phyloP scores from a whole-genome alignment of 306 rosid genomes.

The Gastrolobium bilobum region DNA sequence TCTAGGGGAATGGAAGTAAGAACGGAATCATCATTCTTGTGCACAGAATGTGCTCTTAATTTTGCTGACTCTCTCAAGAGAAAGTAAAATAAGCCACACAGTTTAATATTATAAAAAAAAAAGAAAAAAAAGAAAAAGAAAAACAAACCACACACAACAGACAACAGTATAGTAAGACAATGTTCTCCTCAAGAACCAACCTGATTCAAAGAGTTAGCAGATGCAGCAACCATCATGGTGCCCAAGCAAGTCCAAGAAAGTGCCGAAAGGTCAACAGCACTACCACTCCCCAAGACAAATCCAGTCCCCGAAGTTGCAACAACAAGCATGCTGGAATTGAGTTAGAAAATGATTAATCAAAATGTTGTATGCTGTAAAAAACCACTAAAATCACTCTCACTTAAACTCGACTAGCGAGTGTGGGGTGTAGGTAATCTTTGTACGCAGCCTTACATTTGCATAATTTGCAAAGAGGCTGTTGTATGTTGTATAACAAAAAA shows the following conservation, averaged over 20 bases:
- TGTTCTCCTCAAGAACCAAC: slow-evolving; percentile 50
- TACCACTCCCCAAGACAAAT: slow-evolving; percentile 85
- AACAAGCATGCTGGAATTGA: slow-evolving; percentile 78
- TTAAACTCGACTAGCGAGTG: too few species aligned
- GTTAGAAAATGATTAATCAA: slow-evolving; percentile 5
- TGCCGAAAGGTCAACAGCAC: slow-evolving; percentile 66
- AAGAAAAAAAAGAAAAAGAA: neutral
- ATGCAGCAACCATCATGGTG: slow-evolving; percentile 99
- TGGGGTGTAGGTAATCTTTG: too few species aligned
- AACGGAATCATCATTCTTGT: slow-evolving; percentile 7
- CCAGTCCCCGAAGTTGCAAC: slow-evolving; percentile 99
- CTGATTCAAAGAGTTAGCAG: slow-evolving; percentile 95
- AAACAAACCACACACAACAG: neutral
- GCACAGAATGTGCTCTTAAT: neutral
- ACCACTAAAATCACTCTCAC: too few species aligned
- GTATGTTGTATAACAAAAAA: neutral
- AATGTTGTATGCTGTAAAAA: neutral
- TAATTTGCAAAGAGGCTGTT: too few species aligned
- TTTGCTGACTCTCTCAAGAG: neutral
- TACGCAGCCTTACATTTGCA: too few species aligned
- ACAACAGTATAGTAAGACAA: slow-evolving; percentile 1
- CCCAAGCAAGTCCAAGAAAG: slow-evolving; percentile 93
- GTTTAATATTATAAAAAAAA: neutral
- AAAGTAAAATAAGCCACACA: neutral
- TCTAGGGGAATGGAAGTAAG: neutral